These are phyloP conservation scores for Didymella keratinophila DNA, from an alignment of 2,329 filamentous ascomycete genomes.

Conservation along the genomic window DNA sequence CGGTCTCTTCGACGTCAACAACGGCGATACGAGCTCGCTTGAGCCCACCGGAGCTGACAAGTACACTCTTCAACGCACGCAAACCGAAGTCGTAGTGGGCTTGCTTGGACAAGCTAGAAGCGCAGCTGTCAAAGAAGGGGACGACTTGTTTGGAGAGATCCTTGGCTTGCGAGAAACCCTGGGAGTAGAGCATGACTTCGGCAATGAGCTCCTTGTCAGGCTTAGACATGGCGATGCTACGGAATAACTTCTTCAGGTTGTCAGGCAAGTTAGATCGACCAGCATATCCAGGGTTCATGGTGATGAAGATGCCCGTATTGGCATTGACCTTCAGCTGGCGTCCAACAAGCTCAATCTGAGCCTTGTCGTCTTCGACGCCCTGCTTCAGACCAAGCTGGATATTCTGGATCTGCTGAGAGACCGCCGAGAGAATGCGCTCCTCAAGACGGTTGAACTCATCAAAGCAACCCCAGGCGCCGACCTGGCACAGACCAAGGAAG, in stretches of 20 bases:
- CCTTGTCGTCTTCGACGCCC: conserved; percentile 78
- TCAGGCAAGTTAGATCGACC: conserved; percentile 97
- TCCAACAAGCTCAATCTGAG: conserved; percentile 93
- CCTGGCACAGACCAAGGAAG: conserved; percentile 98
- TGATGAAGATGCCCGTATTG: conserved; percentile 99
- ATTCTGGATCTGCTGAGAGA: conserved; percentile 99
- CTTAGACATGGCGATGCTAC: conserved; percentile 99
- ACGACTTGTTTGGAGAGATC: conserved; percentile 92
- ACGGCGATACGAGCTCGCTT: conserved; percentile 81
- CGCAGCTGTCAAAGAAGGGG: conserved; percentile 95
- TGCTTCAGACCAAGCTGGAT: conserved; percentile 96
- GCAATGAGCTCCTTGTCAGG: conserved; percentile 99
- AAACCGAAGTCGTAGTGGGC: conserved; percentile 99
- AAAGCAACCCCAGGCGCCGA: conserved; percentile 99
- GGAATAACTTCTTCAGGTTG: conserved; percentile 99
- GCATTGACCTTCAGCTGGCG: conserved; percentile 87
- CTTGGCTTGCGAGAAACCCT: conserved; percentile 98
- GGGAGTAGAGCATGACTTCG: conserved; percentile 99
- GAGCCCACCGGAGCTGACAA: conserved; percentile 95
- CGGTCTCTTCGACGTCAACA: conserved; percentile 62
- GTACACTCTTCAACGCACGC: conserved; percentile 95
- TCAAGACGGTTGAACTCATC: conserved; percentile 99
- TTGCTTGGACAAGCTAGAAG: conserved; percentile 84
- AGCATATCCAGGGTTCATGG: conserved; percentile 99
- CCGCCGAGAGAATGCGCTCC: conserved; percentile 94